These are phyloP conservation scores for Pontederia crassipes DNA, from an alignment of 176 grass and related monocot genomes.

Conservation along the genomic window DNA sequence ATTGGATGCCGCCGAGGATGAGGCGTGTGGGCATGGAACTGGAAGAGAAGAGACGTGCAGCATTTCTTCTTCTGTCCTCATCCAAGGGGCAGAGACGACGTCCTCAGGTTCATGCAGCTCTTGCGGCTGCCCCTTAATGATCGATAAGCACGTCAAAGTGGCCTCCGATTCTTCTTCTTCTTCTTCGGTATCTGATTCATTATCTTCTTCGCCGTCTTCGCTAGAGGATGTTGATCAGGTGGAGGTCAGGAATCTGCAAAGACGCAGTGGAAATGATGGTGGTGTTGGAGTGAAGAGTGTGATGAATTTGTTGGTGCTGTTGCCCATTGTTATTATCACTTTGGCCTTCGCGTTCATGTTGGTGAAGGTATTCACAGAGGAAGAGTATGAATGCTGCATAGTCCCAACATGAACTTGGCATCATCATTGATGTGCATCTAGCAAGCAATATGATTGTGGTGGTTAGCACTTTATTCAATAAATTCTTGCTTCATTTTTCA, in stretches of 20 bases:
- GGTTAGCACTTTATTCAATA: too few species aligned
- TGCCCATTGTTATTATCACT: neutral
- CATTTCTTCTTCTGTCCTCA: neutral
- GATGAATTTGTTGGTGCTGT: neutral
- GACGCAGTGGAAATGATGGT: neutral
- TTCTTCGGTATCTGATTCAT: neutral
- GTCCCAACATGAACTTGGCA: neutral
- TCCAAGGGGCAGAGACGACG: neutral
- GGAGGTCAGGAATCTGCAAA: neutral
- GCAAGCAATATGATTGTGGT: too few species aligned
- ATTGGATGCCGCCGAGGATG: conserved; percentile 3
- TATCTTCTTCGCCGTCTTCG: neutral
- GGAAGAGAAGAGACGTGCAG: conserved; percentile 1
- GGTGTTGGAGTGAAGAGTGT: neutral
- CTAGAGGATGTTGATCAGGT: neutral
- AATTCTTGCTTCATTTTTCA: too few species aligned
- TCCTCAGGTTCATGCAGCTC: conserved; percentile 8
- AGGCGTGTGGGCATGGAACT: neutral
- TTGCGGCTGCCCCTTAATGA: neutral
- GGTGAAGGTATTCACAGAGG: neutral
- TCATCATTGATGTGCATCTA: too few species aligned
- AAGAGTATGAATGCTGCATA: neutral
- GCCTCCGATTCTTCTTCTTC: neutral
- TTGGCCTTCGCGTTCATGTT: neutral
- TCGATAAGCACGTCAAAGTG: neutral